Evolutionary conservation across 1,139 yeast genomes (phyloP), one percentile per base, ranked within the genome.

Genomic region (Kodamaea derodonti): DNA sequence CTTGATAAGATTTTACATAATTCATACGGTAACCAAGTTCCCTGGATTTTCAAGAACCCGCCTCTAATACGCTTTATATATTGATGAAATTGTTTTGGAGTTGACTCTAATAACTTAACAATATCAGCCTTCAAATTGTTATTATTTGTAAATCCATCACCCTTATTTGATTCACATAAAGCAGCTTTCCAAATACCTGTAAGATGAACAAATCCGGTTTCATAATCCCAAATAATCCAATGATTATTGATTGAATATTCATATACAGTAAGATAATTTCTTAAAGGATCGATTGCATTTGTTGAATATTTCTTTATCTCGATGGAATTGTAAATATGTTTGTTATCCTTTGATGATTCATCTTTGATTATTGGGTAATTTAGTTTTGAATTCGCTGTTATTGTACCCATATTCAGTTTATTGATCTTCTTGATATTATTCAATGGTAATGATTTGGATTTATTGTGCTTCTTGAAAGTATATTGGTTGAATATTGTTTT

Each of bases 131-230:
- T 84, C 33, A 76, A 58, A 51, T 80, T 77, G 18, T 35, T 33
- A 32, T 35, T 40, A 27, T 36, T 32, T 17, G 12, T n/a, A 16
- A 18, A 26, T 16, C n/a, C n/a, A 14, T 20, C 22, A 3, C 22
- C 32, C 17, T 20, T 20, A 20, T 38, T 42, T 6, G 42, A 36
- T 11, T 46, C 43, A 20, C 45, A 36, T 23, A 84, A 69, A 11
- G 90, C 82, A 2, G 73, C 72, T 58, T 88, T 85, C 96, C 97
- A 88, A 36, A 88, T 70, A 0, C 96, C 96, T 0, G 97, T 88
- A 38, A 88, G 69, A 54, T 87, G 95, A 8, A 88, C 96, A 55
- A 80, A 83, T 1, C 97, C 96, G 0, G 94, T 80, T 48, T 75
- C 78, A 53, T 83, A 81, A 56, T 86, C 95, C 97, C 97, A 88